These are phyloP conservation scores for Rhizomucor miehei DNA, from an alignment of 371 early-diverging fungal species.

Conservation along the genomic window DNA sequence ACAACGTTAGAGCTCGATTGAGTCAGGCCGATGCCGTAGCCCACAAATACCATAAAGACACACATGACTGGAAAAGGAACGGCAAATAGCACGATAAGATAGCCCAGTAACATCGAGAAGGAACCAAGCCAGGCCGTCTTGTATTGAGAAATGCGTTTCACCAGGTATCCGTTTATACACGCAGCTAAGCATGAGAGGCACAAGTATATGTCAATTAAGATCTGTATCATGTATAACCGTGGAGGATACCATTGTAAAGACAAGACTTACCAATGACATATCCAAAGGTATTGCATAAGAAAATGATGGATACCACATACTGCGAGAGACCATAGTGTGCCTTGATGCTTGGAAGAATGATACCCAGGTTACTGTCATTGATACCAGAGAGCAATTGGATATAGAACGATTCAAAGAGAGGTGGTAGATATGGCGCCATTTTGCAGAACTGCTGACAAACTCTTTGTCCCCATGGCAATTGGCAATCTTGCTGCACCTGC, in stretches of 20 bases:
- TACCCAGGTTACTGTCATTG: slow-evolving; percentile 26
- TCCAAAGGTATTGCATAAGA: slow-evolving; percentile 18
- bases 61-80: slow-evolving; percentile 23
- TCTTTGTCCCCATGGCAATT: too few relatives aligned
- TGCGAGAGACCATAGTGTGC: slow-evolving; percentile 23
- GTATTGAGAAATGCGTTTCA: slow-evolving; percentile 11
- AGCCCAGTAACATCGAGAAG: slow-evolving; percentile 12
- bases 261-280: slow-evolving; percentile 14
- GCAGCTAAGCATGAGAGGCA: slow-evolving; percentile 21
- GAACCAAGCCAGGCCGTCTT: slow-evolving; percentile 18
- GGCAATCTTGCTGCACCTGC: too few relatives aligned
- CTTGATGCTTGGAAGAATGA: slow-evolving; percentile 26
- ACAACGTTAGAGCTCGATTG: slow-evolving; percentile 23
- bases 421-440: slow-evolving; percentile 6
- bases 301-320: slow-evolving; percentile 24
- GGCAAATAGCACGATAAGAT: slow-evolving; percentile 10
- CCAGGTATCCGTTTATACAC: slow-evolving; percentile 22
- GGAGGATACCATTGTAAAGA: background rate
- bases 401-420: slow-evolving; percentile 18
- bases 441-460: too few relatives aligned
- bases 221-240: background rate
- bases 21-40: slow-evolving; percentile 18
- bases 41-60: slow-evolving; percentile 16
- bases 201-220: background rate
- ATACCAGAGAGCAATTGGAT: slow-evolving; percentile 18